Percentiles rank a stretch among this genome's conserved stretches.
Conservation (phyloP, 768 basidiomycete species). For the Lactarius tabidus region DNA sequence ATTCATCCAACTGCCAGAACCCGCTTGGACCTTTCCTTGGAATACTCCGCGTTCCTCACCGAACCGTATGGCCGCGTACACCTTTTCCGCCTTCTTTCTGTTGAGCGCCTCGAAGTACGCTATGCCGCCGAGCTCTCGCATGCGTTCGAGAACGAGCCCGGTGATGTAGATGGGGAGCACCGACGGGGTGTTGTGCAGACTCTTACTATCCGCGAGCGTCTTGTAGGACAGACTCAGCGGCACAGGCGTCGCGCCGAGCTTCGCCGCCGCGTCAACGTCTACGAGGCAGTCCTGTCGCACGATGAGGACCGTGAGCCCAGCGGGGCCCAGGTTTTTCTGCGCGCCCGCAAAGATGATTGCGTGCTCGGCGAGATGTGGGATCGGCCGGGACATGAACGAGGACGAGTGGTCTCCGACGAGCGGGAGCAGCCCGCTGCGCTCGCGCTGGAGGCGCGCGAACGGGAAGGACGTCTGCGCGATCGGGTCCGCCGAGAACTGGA, state of each 20-base stretch:
- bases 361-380: slow-evolving; percentile 82
- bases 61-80: slow-evolving; percentile 69
- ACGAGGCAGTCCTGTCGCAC: slow-evolving; percentile 93
- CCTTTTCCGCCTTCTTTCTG: slow-evolving; percentile 64
- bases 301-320: slow-evolving; percentile 90
- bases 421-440: slow-evolving; percentile 54
- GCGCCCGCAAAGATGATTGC: slow-evolving; percentile 95
- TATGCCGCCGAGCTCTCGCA: slow-evolving; percentile 61
- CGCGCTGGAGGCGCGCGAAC: slow-evolving; percentile 55
- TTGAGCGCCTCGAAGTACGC: slow-evolving; percentile 63
- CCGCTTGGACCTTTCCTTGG: slow-evolving; percentile 64
- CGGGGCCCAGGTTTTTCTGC: slow-evolving; percentile 96
- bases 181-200: slow-evolving; percentile 90
- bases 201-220: slow-evolving; percentile 67
- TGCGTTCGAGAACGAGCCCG: slow-evolving; percentile 75
- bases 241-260: slow-evolving; percentile 67
- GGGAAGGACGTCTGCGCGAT: slow-evolving; percentile 68
- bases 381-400: slow-evolving; percentile 94
- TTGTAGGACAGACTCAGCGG: slow-evolving; percentile 83
- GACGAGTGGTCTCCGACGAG: slow-evolving; percentile 95
- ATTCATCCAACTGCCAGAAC: slow-evolving; percentile 93
- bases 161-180: slow-evolving; percentile 89
- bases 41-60: slow-evolving; percentile 71
- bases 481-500: slow-evolving; percentile 71
- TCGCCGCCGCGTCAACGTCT: slow-evolving; percentile 75